Evolutionary conservation across 768 basidiomycete genomes (phyloP).

Genomic region (Trametes punicea): DNA sequence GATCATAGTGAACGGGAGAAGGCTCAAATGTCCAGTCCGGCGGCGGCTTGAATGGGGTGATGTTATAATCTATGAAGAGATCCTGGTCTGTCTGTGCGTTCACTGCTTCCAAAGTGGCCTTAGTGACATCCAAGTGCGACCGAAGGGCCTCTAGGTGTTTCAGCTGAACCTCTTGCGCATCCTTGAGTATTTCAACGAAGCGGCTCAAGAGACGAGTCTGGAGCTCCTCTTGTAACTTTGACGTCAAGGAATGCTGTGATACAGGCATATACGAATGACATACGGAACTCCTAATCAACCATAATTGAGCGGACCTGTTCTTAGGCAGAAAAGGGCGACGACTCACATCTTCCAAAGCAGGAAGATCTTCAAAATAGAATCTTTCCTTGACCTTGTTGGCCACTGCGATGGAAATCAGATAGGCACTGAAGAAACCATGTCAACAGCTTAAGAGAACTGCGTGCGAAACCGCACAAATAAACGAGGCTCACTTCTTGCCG

Average conservation of each 20-base stretch:
- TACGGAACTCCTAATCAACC: slow-evolving; percentile 63
- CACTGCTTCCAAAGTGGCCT: slow-evolving; percentile 48
- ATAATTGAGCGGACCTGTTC: background rate
- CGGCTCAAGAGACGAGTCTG: slow-evolving; percentile 60
- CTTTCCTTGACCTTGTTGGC: slow-evolving; percentile 69
- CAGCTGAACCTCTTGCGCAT: slow-evolving; percentile 57
- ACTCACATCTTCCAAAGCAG: slow-evolving; percentile 68
- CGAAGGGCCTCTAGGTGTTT: slow-evolving; percentile 59
- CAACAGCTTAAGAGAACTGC: background rate
- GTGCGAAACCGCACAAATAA: too few relatives aligned
- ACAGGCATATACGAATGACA: slow-evolving; percentile 24
- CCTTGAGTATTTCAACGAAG: slow-evolving; percentile 51
- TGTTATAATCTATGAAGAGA: slow-evolving; percentile 70
- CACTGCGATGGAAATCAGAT: slow-evolving; percentile 65
- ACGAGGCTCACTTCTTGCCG: slow-evolving; percentile 64
- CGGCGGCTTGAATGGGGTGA: slow-evolving; percentile 61
- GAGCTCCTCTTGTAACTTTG: slow-evolving; percentile 51
- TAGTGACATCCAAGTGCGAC: slow-evolving; percentile 43
- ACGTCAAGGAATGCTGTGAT: background rate
- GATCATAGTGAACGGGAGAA: slow-evolving; percentile 71
- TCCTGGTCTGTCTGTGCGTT: slow-evolving; percentile 60
- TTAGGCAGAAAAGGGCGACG: background rate
- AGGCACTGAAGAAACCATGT: slow-evolving; percentile 43
- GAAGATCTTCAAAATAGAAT: slow-evolving; percentile 70
- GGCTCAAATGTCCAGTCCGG: slow-evolving; percentile 75